A percentile compares a stretch with the other conserved stretches of the same genome.
Evolutionary conservation across 768 basidiomycete genomes (phyloP).

Genomic region (Lyophyllum shimeji): DNA sequence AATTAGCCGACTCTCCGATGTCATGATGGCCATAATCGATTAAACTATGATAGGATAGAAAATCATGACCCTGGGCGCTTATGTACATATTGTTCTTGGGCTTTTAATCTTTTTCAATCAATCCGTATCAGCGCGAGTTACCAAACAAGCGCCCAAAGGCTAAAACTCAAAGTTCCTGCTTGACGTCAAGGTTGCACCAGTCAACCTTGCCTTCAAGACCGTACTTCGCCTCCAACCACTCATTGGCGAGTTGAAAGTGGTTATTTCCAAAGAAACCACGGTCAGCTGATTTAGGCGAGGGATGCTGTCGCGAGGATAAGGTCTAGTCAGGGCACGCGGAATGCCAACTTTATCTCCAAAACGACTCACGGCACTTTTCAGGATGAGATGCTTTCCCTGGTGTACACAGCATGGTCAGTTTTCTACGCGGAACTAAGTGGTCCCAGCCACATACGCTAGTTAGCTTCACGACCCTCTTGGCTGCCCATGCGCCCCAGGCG

Average conservation of each 20-base stretch:
- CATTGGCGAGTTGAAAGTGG: slow-evolving; percentile 85
- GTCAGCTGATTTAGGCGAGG: slow-evolving; percentile 76
- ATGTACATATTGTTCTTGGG: background rate
- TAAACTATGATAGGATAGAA: slow-evolving; percentile 7
- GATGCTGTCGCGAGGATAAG: slow-evolving; percentile 56
- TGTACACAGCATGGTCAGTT: background rate
- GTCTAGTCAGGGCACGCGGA: slow-evolving; percentile 12
- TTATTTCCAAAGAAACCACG: slow-evolving; percentile 86
- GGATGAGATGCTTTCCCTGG: slow-evolving; percentile 78
- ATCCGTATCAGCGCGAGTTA: slow-evolving; percentile 6
- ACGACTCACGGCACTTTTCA: slow-evolving; percentile 67
- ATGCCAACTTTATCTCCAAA: slow-evolving; percentile 9
- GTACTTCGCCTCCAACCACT: slow-evolving; percentile 82
- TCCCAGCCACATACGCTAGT: slow-evolving; percentile 52
- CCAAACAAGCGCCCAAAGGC: background rate
- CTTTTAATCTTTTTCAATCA: too few species aligned
- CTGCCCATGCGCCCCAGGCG: slow-evolving; percentile 89
- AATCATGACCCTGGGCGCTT: background rate
- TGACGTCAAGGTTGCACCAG: slow-evolving; percentile 51
- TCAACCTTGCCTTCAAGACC: slow-evolving; percentile 70
- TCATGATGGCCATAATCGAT: slow-evolving; percentile 4
- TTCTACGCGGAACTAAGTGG: background rate
- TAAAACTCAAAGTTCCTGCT: slow-evolving; percentile 18
- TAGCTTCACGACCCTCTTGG: slow-evolving; percentile 76
- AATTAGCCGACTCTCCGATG: background rate